These are phyloP conservation scores for Coemansia sp. DNA, from an alignment of 192 early-diverging fungal genomes.

Conservation along the genomic window DNA sequence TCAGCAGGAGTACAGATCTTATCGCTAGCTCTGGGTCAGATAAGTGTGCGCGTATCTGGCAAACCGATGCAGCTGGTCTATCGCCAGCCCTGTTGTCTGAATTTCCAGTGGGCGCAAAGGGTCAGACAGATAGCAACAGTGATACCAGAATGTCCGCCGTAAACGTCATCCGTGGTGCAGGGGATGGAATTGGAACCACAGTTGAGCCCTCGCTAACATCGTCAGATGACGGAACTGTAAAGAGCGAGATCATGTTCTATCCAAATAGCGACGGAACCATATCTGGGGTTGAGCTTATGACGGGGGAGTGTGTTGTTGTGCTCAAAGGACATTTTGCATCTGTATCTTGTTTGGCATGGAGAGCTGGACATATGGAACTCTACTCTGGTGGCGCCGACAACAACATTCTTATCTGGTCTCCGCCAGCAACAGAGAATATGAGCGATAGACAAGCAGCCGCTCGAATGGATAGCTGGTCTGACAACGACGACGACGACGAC, in stretches of 20 bases:
- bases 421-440: slow-evolving; percentile 34
- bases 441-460: slow-evolving; percentile 20
- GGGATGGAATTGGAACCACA: neutral
- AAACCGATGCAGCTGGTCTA: neutral
- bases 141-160: neutral
- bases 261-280: slow-evolving; percentile 60
- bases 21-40: slow-evolving; percentile 65
- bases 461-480: slow-evolving; percentile 38
- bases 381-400: slow-evolving; percentile 64
- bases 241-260: slow-evolving; percentile 55
- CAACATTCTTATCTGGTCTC: slow-evolving; percentile 61
- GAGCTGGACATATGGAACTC: slow-evolving; percentile 59
- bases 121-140: neutral
- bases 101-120: neutral
- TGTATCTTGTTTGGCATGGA: slow-evolving; percentile 60
- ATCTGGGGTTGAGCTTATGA: slow-evolving; percentile 59
- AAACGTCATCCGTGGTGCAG: neutral
- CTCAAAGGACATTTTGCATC: slow-evolving; percentile 67
- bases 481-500: slow-evolving; percentile 2
- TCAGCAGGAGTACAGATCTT: slow-evolving; percentile 62
- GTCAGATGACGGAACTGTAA: slow-evolving; percentile 11
- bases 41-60: slow-evolving; percentile 66
- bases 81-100: slow-evolving; percentile 8
- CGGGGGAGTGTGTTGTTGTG: slow-evolving; percentile 57
- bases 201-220: slow-evolving; percentile 49